These are phyloP conservation scores for Kwoniella newhampshirensis DNA, from an alignment of 768 basidiomycete genomes.

Conservation along the genomic window DNA sequence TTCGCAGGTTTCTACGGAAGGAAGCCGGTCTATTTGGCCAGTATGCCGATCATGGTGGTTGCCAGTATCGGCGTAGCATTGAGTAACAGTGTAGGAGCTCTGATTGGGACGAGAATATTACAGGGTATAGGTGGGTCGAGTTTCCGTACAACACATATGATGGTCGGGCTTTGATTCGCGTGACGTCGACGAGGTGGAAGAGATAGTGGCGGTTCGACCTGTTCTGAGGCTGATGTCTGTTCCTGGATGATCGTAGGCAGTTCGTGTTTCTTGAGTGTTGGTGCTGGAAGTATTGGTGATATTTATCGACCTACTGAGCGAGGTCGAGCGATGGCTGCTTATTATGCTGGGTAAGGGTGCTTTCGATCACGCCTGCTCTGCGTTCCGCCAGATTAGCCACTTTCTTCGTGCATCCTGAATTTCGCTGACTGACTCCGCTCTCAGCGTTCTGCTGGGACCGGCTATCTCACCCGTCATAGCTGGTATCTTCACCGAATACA, in stretches of 20 bases:
- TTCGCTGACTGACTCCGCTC: no score
- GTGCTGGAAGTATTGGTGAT: conserved; percentile 59
- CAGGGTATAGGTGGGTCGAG: conserved; percentile 61
- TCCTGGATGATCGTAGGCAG: conserved; percentile 37
- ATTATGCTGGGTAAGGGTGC: conserved; percentile 41
- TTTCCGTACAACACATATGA: not conserved
- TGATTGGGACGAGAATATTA: conserved; percentile 66
- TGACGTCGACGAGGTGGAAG: no score
- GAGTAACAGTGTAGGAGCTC: conserved; percentile 55
- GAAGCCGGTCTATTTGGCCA: conserved; percentile 61
- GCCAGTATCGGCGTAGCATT: conserved; percentile 65
- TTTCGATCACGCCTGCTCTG: no score
- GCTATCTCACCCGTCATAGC: conserved; percentile 40
- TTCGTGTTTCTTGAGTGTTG: conserved; percentile 59
- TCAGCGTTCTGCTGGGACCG: conserved; percentile 31
- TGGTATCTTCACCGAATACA: conserved; percentile 48
- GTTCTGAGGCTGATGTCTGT: no score
- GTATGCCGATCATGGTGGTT: conserved; percentile 62
- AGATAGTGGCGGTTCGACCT: no score
- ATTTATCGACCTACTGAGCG: conserved; percentile 48
- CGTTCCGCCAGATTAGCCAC: no score
- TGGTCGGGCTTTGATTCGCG: no score
- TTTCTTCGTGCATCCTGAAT: no score
- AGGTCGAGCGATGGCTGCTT: conserved; percentile 45
- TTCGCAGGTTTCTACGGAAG: conserved; percentile 66